phyloP scores from a whole-genome alignment of 2,329 filamentous ascomycete species.

The Diaporthe helianthi region DNA sequence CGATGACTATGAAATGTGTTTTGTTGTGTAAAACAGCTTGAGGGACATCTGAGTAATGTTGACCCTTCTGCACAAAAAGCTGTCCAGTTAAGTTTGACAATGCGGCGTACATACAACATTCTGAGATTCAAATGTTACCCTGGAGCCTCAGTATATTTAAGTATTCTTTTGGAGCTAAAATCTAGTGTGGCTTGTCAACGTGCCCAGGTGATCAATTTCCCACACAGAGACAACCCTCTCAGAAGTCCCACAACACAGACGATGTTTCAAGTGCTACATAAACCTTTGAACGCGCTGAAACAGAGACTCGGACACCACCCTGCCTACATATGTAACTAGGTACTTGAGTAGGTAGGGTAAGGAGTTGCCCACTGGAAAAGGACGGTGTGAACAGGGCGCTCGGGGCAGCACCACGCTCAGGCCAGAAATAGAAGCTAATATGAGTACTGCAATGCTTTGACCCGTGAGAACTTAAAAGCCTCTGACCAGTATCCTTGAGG shows the following conservation, averaged over 20 bases:
- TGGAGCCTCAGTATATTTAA: no score
- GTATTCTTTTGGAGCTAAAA: not conserved
- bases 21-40: not conserved
- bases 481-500: not conserved
- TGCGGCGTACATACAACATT: not conserved
- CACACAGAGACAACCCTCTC: no score
- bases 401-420: not conserved
- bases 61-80: no score
- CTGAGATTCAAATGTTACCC: not conserved
- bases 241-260: not conserved
- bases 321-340: no score
- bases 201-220: not conserved
- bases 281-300: slow-evolving; percentile 11
- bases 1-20: not conserved
- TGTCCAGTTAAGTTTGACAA: not conserved
- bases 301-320: slow-evolving; percentile 2
- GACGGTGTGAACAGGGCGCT: not conserved
- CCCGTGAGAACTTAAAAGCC: not conserved
- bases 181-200: not conserved
- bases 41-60: not conserved
- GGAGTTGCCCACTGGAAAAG: not conserved
- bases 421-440: slow-evolving; percentile 9
- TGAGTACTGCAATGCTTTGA: not conserved
- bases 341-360: no score
- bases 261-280: slow-evolving; percentile 18